Evolutionary conservation across 176 grass and related monocot species (phyloP).

Genomic region (Musa beccarii): DNA sequence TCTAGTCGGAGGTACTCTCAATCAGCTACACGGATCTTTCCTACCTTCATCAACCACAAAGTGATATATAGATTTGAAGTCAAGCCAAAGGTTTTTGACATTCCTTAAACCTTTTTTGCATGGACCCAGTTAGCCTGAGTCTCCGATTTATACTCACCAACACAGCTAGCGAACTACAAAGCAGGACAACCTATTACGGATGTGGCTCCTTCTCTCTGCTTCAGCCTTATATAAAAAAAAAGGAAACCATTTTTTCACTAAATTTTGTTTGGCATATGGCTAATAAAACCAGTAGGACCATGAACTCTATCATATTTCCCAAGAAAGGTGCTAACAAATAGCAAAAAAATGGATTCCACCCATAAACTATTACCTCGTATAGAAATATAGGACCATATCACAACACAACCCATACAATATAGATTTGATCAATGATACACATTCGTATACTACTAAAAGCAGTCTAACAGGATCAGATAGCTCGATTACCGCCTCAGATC

Average conservation of each 20-base stretch:
- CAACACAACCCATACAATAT: no score
- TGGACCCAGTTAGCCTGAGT: no score
- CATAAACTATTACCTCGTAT: no score
- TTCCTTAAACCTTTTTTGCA: background rate
- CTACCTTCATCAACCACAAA: background rate
- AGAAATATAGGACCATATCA: no score
- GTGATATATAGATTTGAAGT: background rate
- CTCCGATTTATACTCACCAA: background rate
- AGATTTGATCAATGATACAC: no score
- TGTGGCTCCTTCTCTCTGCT: background rate
- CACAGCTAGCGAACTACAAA: background rate
- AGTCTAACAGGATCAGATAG: no score
- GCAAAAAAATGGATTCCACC: background rate
- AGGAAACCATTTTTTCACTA: background rate
- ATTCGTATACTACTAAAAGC: no score
- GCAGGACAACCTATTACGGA: background rate
- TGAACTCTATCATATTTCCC: background rate
- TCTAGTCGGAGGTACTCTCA: no score
- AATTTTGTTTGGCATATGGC: background rate
- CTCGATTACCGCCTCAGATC: constrained; percentile 3
- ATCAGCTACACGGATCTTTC: background rate
- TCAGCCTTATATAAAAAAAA: background rate
- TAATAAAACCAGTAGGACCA: background rate
- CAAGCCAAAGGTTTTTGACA: background rate
- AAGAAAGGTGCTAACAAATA: background rate